Evolutionary conservation across 2,329 filamentous ascomycete species (phyloP).

Genomic region (Alternaria atra): DNA sequence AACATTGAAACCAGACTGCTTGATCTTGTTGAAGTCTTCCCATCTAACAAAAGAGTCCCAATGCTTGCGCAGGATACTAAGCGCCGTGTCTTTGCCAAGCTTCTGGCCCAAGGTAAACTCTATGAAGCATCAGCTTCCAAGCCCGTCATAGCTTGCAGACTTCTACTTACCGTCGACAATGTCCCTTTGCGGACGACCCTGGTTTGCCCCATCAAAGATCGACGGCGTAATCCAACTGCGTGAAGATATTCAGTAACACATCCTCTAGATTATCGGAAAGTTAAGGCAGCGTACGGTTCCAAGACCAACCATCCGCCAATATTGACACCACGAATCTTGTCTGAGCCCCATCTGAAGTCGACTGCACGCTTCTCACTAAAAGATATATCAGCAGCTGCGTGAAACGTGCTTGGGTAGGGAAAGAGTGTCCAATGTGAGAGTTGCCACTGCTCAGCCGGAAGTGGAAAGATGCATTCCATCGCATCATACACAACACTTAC

Average conservation of each 20-base stretch:
- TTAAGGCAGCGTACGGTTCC: constrained; percentile 48
- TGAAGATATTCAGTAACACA: constrained; percentile 1
- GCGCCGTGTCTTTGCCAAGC: constrained; percentile 58
- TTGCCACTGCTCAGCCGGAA: background rate
- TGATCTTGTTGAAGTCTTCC: constrained; percentile 66
- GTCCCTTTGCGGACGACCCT: constrained; percentile 34
- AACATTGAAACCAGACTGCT: constrained; percentile 65
- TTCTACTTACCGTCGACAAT: constrained; percentile 52
- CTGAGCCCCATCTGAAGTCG: constrained; percentile 59
- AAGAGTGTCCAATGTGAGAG: background rate
- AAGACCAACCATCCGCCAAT: constrained; percentile 62
- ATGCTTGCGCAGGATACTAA: constrained; percentile 57
- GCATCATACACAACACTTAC: constrained; percentile 34
- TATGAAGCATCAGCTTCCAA: background rate
- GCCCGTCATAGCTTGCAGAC: background rate
- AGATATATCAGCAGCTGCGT: constrained; percentile 20
- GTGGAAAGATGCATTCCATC: constrained; percentile 9
- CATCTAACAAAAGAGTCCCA: constrained; percentile 62
- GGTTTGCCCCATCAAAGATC: constrained; percentile 55
- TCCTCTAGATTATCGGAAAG: too few species aligned
- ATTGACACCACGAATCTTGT: constrained; percentile 62
- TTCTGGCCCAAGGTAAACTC: constrained; percentile 62
- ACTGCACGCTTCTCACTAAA: constrained; percentile 46
- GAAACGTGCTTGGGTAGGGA: background rate
- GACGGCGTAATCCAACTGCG: constrained; percentile 66